phyloP scores from a whole-genome alignment of 225 moss, liverwort and hornwort species.

The Lunularia cruciata region DNA sequence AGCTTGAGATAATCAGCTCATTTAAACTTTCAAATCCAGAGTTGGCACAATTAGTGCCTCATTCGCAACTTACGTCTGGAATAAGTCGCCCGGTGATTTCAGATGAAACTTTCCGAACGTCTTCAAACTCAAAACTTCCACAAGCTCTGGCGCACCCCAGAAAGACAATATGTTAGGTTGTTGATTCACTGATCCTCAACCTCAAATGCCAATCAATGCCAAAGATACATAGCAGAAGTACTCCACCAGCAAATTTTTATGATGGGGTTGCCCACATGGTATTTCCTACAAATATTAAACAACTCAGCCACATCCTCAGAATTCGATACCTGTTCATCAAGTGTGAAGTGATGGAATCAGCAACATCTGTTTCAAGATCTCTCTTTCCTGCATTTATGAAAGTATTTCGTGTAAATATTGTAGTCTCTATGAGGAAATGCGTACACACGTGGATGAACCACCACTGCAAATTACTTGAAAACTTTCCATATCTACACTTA shows the following conservation, averaged over 20 bases:
- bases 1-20: too few relatives aligned
- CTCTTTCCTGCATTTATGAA: constrained; percentile 21
- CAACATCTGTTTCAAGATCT: not conserved
- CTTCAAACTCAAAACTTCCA: constrained; percentile 84
- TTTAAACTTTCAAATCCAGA: too few relatives aligned
- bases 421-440: not conserved
- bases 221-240: not conserved
- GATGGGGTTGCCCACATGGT: too few relatives aligned
- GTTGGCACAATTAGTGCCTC: too few relatives aligned
- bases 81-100: constrained; percentile 90
- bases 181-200: too few relatives aligned
- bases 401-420: not conserved
- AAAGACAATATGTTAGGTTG: too few relatives aligned
- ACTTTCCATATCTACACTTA: constrained; percentile 15
- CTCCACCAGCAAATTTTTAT: too few relatives aligned
- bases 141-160: constrained; percentile 45
- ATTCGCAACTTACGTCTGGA: constrained; percentile 57
- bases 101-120: constrained; percentile 93
- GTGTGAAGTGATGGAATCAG: constrained; percentile 38
- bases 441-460: too few relatives aligned
- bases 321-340: constrained; percentile 68
- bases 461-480: not conserved
- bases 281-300: too few relatives aligned
- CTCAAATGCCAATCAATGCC: too few relatives aligned
- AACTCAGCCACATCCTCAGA: not conserved